Conservation (phyloP, 139 green algal species). For the Asterochloris sp. region DNA sequence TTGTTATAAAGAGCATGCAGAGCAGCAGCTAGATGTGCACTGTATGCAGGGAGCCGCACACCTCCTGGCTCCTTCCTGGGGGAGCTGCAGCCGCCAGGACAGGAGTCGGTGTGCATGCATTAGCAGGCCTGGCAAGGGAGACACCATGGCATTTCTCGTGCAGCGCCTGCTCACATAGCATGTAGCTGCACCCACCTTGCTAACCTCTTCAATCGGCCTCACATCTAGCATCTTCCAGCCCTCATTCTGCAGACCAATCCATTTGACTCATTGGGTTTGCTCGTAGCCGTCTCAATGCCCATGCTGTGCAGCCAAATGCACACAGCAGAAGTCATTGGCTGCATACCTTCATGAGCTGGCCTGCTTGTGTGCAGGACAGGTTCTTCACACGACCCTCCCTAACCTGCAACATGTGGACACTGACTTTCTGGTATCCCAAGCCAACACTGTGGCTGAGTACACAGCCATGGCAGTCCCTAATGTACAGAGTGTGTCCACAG, state of each 20-base stretch:
- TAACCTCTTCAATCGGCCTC: conserved; percentile 59
- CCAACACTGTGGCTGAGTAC: not conserved
- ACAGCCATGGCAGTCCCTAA: not conserved
- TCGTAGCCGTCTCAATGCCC: not conserved
- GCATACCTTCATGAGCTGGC: conserved; percentile 41
- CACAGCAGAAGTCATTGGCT: not conserved
- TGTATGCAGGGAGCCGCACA: too few species aligned
- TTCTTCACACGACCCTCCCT: conserved; percentile 55
- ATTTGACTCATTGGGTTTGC: not conserved
- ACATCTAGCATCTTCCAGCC: conserved; percentile 82
- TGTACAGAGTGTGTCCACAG: not conserved
- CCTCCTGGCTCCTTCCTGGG: too few species aligned
- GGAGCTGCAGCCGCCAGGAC: too few species aligned
- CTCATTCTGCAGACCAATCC: not conserved
- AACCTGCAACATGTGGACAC: conserved; percentile 24
- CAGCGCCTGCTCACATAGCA: too few species aligned
- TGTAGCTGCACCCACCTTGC: conserved; percentile 29
- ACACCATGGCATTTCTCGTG: too few species aligned
- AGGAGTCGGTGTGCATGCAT: too few species aligned
- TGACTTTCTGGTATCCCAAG: not conserved
- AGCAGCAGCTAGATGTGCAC: not conserved
- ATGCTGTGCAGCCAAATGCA: not conserved
- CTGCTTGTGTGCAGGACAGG: conserved; percentile 40
- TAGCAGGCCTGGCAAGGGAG: too few species aligned
- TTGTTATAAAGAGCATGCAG: not conserved